These are phyloP conservation scores for Xylariales sp. DNA, from an alignment of 2,329 filamentous ascomycete genomes.

Conservation along the genomic window DNA sequence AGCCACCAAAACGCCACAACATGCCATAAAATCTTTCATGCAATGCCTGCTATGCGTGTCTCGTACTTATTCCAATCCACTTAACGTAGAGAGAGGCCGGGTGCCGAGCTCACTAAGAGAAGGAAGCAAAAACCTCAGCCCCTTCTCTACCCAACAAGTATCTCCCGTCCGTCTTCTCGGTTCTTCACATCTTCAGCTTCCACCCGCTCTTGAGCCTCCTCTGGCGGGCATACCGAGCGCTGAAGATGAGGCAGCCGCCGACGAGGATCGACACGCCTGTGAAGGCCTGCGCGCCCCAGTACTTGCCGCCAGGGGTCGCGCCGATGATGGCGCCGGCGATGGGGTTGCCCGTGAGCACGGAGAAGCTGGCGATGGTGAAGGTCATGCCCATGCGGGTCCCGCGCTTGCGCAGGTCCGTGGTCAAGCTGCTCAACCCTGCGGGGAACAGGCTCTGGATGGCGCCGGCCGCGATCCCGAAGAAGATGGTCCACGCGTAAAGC, in stretches of 20 bases:
- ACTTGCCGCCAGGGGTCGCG: slow-evolving; percentile 32
- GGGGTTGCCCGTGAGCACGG: slow-evolving; percentile 47
- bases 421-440: slow-evolving; percentile 52
- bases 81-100: no score
- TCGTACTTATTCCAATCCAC: no score
- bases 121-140: background rate
- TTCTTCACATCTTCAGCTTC: slow-evolving; percentile 31
- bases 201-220: slow-evolving; percentile 31
- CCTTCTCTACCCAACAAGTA: no score
- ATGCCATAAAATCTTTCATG: no score
- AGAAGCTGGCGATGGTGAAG: slow-evolving; percentile 51
- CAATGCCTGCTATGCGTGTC: no score
- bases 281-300: slow-evolving; percentile 45
- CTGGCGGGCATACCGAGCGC: slow-evolving; percentile 33
- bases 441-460: slow-evolving; percentile 65
- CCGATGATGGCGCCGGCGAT: slow-evolving; percentile 47
- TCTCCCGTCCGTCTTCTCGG: background rate
- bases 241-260: slow-evolving; percentile 33
- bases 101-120: no score
- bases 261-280: slow-evolving; percentile 38
- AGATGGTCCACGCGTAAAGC: slow-evolving; percentile 57
- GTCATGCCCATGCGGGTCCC: slow-evolving; percentile 55
- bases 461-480: slow-evolving; percentile 62
- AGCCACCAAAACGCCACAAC: no score
- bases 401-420: slow-evolving; percentile 44